Evolutionary conservation across 2,329 filamentous ascomycete species (phyloP).

Genomic region (Zasmidium cellare): DNA sequence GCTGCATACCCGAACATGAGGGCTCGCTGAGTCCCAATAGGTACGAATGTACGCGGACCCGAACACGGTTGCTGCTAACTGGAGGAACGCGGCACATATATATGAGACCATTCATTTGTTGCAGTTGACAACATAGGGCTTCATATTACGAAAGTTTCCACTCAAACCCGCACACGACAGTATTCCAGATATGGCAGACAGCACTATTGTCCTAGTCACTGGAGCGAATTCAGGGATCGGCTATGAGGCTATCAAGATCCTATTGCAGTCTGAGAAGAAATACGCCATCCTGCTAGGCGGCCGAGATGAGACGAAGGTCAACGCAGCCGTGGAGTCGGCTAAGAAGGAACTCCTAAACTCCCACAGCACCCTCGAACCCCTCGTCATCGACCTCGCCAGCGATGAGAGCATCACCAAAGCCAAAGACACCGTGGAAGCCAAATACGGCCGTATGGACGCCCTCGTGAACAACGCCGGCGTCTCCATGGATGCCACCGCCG

Average conservation of each 20-base stretch:
- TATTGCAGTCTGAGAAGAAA: slow-evolving; percentile 47
- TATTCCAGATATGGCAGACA: neutral
- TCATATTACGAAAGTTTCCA: no score
- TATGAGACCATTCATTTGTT: neutral
- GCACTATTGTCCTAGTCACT: slow-evolving; percentile 47
- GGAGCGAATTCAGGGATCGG: slow-evolving; percentile 63
- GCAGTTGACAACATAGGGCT: no score
- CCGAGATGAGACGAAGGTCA: slow-evolving; percentile 51
- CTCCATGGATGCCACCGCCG: slow-evolving; percentile 42
- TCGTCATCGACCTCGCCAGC: slow-evolving; percentile 58
- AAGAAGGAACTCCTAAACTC: slow-evolving; percentile 40
- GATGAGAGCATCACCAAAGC: slow-evolving; percentile 55
- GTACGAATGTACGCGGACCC: no score
- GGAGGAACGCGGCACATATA: neutral
- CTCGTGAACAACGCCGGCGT: slow-evolving; percentile 60
- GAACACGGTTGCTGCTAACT: no score
- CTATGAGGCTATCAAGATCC: slow-evolving; percentile 55
- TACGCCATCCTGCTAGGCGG: slow-evolving; percentile 58
- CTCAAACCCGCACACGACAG: neutral
- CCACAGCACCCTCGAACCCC: slow-evolving; percentile 42
- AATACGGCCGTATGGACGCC: slow-evolving; percentile 50
- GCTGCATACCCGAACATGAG: neutral
- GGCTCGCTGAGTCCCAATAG: neutral
- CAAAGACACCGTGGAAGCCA: slow-evolving; percentile 44
- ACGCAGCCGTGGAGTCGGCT: slow-evolving; percentile 45